phyloP scores from a whole-genome alignment of 1,284 basidiomycete species.

The Ceratobasidium theobromae region DNA sequence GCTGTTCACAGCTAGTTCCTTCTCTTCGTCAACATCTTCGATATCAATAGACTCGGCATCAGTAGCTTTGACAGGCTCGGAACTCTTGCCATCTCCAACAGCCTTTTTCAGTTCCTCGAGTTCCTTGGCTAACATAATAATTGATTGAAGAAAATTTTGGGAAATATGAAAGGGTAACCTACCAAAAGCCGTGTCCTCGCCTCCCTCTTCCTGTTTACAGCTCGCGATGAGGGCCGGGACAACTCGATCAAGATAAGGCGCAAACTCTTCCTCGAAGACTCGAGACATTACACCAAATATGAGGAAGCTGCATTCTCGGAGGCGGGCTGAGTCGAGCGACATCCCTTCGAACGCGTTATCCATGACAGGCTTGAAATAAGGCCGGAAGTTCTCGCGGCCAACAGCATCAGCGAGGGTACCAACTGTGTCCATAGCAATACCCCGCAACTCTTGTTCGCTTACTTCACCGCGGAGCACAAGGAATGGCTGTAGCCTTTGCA shows the following conservation, averaged over 20 bases:
- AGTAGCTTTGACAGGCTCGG: constrained; percentile 59
- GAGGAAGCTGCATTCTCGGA: constrained; percentile 96
- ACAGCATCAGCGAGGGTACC: constrained; percentile 98
- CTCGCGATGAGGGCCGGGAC: constrained; percentile 85
- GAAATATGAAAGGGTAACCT: constrained; percentile 43
- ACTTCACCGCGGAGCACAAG: constrained; percentile 79
- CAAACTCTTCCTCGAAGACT: constrained; percentile 94
- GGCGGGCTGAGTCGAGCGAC: constrained; percentile 78
- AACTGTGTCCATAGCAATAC: constrained; percentile 97
- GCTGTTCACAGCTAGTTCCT: constrained; percentile 88
- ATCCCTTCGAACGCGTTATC: constrained; percentile 91
- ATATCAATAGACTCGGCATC: constrained; percentile 59
- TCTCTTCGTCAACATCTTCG: constrained; percentile 79
- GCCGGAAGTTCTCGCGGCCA: constrained; percentile 90
- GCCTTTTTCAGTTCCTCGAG: constrained; percentile 48
- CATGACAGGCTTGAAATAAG: constrained; percentile 97
- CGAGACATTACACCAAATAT: constrained; percentile 98
- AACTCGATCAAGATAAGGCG: constrained; percentile 82
- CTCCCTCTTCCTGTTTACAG: constrained; percentile 82
- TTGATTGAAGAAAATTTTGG: background rate
- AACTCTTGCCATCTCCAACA: constrained; percentile 63
- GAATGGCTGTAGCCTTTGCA: constrained; percentile 87
- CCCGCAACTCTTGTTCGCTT: constrained; percentile 91
- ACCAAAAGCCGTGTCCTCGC: constrained; percentile 50
- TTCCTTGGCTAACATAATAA: constrained; percentile 43